Percentiles rank a stretch among this genome's conserved stretches.
phyloP scores from a whole-genome alignment of 1,284 basidiomycete species.

The Dichomitus squalens region DNA sequence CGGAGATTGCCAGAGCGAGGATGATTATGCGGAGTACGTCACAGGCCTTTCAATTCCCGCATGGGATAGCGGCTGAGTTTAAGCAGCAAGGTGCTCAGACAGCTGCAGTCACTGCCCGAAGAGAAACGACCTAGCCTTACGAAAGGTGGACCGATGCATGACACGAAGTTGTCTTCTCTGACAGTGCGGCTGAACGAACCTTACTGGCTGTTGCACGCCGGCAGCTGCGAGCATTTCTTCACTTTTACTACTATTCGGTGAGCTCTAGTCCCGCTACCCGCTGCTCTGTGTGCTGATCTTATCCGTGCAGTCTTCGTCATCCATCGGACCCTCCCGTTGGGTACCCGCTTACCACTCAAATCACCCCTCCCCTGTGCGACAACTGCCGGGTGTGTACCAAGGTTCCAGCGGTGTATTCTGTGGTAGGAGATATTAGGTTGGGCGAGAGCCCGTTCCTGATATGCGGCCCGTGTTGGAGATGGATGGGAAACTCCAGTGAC shows the following conservation, averaged over 20 bases:
- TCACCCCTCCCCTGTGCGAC: slow-evolving; percentile 61
- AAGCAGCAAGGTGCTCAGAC: slow-evolving; percentile 54
- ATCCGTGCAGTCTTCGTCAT: slow-evolving; percentile 52
- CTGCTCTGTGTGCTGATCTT: neutral
- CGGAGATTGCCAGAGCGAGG: slow-evolving; percentile 48
- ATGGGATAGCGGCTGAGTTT: slow-evolving; percentile 3
- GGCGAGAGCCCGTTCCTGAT: slow-evolving; percentile 77
- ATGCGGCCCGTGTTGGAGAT: slow-evolving; percentile 72
- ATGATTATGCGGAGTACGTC: slow-evolving; percentile 64
- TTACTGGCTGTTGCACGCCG: slow-evolving; percentile 80
- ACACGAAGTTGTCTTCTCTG: slow-evolving; percentile 54
- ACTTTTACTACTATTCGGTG: slow-evolving; percentile 75
- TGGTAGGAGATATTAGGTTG: slow-evolving; percentile 69
- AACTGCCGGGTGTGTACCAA: slow-evolving; percentile 69
- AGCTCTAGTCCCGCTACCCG: slow-evolving; percentile 13
- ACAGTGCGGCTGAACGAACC: slow-evolving; percentile 67
- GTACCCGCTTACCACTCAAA: slow-evolving; percentile 68
- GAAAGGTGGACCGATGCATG: slow-evolving; percentile 49
- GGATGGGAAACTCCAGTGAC: slow-evolving; percentile 57
- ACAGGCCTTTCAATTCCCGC: neutral
- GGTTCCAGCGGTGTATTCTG: slow-evolving; percentile 66
- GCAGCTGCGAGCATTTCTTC: slow-evolving; percentile 80
- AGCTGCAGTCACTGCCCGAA: slow-evolving; percentile 41
- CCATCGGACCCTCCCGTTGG: slow-evolving; percentile 52
- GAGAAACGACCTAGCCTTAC: slow-evolving; percentile 35